Evolutionary conservation across 108 stramenopile species (phyloP).

Genomic region (Pseudonitzschia multistriata): DNA sequence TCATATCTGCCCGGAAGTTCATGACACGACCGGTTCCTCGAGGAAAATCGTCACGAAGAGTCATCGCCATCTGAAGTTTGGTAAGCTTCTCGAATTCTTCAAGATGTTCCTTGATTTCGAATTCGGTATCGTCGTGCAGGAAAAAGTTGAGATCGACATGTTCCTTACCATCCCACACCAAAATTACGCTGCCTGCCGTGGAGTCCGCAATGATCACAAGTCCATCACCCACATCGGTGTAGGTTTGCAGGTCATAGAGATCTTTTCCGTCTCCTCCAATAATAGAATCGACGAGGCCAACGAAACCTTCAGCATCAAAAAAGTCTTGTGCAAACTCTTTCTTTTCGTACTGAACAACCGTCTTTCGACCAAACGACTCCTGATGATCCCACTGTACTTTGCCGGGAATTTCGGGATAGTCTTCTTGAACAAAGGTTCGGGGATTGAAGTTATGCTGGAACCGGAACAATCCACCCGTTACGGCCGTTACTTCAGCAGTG

Average conservation of each 20-base stretch:
- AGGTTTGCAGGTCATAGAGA: background rate
- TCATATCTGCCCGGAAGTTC: conserved; percentile 49
- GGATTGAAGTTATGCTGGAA: conserved; percentile 22
- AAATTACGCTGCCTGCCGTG: conserved; percentile 21
- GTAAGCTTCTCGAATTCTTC: conserved; percentile 4
- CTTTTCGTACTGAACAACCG: conserved; percentile 51
- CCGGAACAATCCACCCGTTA: conserved; percentile 26
- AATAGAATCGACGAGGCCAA: background rate
- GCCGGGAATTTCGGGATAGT: conserved; percentile 27
- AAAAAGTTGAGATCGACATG: conserved; percentile 39
- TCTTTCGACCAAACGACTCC: conserved; percentile 62
- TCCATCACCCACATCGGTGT: conserved; percentile 32
- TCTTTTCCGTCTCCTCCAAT: background rate
- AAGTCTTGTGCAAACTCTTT: background rate
- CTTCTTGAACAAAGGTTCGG: background rate
- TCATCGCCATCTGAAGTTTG: conserved; percentile 6
- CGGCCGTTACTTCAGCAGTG: conserved; percentile 11
- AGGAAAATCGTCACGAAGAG: conserved; percentile 51
- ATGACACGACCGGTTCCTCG: conserved; percentile 50
- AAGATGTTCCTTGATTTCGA: conserved; percentile 8
- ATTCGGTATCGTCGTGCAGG: conserved; percentile 12
- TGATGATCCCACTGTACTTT: conserved; percentile 63
- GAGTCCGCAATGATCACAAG: conserved; percentile 7
- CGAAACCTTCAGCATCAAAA: conserved; percentile 1
- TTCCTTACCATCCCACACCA: conserved; percentile 37